Evolutionary conservation across 371 early-diverging fungal species (phyloP).

Genomic region (Zychaea mexicana): DNA sequence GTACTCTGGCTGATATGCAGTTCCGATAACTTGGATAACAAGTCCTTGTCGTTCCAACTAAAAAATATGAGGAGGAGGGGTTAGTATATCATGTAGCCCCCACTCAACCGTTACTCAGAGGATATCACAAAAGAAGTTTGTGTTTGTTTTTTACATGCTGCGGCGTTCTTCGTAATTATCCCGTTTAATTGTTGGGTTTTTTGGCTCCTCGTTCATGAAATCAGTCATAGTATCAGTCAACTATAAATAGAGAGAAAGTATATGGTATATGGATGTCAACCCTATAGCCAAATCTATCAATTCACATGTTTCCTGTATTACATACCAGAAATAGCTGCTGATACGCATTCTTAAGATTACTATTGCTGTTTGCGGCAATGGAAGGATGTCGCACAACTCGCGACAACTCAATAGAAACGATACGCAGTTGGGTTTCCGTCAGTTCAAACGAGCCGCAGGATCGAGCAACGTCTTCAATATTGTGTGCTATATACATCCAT

Average conservation of each 20-base stretch:
- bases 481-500: slow-evolving; percentile 53
- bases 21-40: background rate
- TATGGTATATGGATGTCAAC: too few relatives aligned
- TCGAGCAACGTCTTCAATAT: slow-evolving; percentile 62
- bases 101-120: background rate
- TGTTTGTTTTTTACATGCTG: slow-evolving; percentile 30
- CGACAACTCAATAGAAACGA: slow-evolving; percentile 38
- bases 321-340: background rate
- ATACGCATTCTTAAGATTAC: background rate
- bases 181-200: slow-evolving; percentile 19
- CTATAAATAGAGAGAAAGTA: too few relatives aligned
- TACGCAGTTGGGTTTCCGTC: slow-evolving; percentile 38
- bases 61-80: background rate
- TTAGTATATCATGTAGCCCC: background rate
- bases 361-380: background rate
- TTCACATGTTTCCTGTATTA: too few relatives aligned
- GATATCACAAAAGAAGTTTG: background rate
- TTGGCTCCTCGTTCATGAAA: slow-evolving; percentile 17
- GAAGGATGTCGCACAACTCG: slow-evolving; percentile 22
- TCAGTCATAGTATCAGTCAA: too few relatives aligned
- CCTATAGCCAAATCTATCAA: too few relatives aligned
- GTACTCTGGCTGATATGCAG: background rate
- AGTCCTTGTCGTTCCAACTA: background rate
- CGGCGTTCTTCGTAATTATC: slow-evolving; percentile 45
- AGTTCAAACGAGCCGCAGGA: slow-evolving; percentile 56